Conservation (phyloP, 768 basidiomycete genomes). For the Russula sp. region DNA sequence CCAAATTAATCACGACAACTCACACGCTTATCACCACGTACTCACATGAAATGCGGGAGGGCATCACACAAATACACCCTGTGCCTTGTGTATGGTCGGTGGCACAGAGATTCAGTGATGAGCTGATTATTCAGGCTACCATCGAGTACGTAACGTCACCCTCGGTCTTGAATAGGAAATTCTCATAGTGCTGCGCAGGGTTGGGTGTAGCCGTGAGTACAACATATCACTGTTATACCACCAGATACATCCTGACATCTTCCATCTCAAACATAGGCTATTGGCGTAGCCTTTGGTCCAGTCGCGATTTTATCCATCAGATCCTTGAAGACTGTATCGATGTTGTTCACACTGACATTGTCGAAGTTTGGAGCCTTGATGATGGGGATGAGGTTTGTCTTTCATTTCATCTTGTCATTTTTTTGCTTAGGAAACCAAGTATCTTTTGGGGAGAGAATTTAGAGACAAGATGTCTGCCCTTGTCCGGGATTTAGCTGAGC, state of each 20-base stretch:
- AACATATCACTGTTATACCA: neutral
- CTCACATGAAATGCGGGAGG: neutral
- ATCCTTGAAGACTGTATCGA: neutral
- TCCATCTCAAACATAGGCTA: neutral
- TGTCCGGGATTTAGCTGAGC: neutral
- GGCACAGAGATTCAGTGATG: neutral
- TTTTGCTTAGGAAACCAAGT: neutral
- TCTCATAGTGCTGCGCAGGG: neutral
- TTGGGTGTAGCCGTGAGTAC: neutral
- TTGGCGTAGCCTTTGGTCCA: constrained; percentile 9
- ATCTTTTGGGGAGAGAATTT: neutral
- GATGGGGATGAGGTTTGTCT: neutral
- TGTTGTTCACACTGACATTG: neutral
- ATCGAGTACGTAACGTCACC: neutral
- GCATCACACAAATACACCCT: neutral
- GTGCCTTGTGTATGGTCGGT: neutral
- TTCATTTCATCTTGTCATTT: neutral
- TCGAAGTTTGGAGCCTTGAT: neutral
- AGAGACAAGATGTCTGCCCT: neutral
- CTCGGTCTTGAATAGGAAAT: too few species aligned
- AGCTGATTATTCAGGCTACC: neutral
- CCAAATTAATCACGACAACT: neutral
- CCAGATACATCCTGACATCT: neutral
- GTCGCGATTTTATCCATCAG: neutral
- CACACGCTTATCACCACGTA: neutral